Base-by-base conservation (phyloP, 1,284 basidiomycete genomes). In the Phlebopus sp. region DNA sequence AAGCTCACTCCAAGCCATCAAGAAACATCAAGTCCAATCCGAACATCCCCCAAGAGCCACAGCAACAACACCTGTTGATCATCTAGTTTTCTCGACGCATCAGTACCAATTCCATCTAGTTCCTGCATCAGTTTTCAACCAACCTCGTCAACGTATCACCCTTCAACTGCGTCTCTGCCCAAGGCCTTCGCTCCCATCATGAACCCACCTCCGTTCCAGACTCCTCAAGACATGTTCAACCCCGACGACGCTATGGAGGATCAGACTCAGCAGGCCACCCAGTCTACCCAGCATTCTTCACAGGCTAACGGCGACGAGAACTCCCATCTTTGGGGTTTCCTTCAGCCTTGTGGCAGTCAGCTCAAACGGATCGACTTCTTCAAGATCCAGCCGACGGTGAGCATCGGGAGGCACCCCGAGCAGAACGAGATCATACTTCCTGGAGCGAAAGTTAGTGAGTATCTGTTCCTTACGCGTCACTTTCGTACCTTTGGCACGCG, bases 371-470 rank as follows among this genome's bases (percentile, higher is more conserved):
- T 86, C 45, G 81, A 85, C 55, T 76, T 89, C 49, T 74, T 71
- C 65, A 84, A 77, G 58, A 55, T 73, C 27, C 66, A 72, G 14
- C 71, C 71, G 0, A 61, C 55, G 5, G 77, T 78, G 57, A 70
- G 59, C 21, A 63, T 90, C 52, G 86, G 86, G 10, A 74, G 86
- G 32, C 74, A 75, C 47, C 53, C 39, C 1, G 63, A 69, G 2
- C 60, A 66, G 11, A 87, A 82, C 62, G 69, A 78, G 37, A 67
- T 86, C 37, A 63, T 81, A 18, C 68, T 90, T 25, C 76, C 78
- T 0, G 82, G 82, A 3, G 74, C 74, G 67, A 86, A 81, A 73
- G 78, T 90, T 59, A 90, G 88, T 90, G 55, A 75, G 86, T 83
- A 56, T 41, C 42, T 42, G 18, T 43, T 50, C 46, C 34, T 43